Conservation (phyloP, 2,329 filamentous ascomycete genomes). For the Nannizziopsis barbatae region DNA sequence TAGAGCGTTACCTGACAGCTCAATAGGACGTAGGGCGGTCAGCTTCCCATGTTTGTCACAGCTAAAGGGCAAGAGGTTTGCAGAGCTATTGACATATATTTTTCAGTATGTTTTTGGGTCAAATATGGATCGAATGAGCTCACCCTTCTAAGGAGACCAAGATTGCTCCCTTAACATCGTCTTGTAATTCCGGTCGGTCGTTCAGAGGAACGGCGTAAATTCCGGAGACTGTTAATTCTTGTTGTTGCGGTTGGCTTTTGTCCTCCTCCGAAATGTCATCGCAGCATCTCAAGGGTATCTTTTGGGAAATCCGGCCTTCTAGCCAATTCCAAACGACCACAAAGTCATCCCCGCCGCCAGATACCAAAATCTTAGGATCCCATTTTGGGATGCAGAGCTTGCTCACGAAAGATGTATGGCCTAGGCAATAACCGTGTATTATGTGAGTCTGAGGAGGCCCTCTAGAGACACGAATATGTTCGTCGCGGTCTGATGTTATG, state of each 20-base stretch:
- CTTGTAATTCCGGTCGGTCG: conserved; percentile 14
- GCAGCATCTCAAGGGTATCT: conserved; percentile 19
- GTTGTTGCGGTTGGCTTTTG: neutral
- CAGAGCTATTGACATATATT: conserved; percentile 40
- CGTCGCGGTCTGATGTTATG: conserved; percentile 57
- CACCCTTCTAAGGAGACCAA: conserved; percentile 51
- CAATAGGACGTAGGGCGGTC: conserved; percentile 41
- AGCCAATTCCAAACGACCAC: conserved; percentile 78
- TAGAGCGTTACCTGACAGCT: conserved; percentile 55
- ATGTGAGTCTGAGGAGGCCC: conserved; percentile 73
- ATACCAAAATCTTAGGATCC: conserved; percentile 56
- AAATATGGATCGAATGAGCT: conserved; percentile 19
- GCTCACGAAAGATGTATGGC: conserved; percentile 75
- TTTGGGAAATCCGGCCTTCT: conserved; percentile 26
- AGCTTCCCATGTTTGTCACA: conserved; percentile 43
- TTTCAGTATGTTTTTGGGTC: neutral
- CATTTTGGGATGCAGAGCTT: conserved; percentile 55
- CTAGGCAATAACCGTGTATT: conserved; percentile 81
- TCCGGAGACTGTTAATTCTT: conserved; percentile 39
- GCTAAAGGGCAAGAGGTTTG: conserved; percentile 57
- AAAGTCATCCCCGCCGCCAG: conserved; percentile 73
- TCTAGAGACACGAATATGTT: conserved; percentile 81
- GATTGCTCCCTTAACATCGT: conserved; percentile 22
- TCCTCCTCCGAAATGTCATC: neutral
- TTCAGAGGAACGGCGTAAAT: conserved; percentile 36